Percentiles rank a stretch among this genome's conserved stretches.
Conservation (phyloP, 202 grass and related monocot genomes). For the Eragrostis tef region DNA sequence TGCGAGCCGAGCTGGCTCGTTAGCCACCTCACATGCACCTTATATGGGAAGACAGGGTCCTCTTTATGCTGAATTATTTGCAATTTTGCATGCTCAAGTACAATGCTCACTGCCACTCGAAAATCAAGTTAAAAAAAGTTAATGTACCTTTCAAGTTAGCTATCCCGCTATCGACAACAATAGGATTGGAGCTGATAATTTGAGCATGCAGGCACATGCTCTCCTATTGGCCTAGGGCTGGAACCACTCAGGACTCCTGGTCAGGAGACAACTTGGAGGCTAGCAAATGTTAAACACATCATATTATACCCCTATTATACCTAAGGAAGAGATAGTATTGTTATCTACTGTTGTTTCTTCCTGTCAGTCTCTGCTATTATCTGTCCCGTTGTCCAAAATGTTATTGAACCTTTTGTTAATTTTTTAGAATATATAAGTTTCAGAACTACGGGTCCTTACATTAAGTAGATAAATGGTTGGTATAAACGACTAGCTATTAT, state of each 20-base stretch:
- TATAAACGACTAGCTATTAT: too few species aligned
- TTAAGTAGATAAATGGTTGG: too few species aligned
- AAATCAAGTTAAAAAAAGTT: conserved; percentile 26
- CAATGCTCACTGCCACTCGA: conserved; percentile 22
- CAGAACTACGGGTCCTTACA: too few species aligned
- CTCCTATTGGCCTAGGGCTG: conserved; percentile 17
- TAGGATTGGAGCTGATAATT: conserved; percentile 4
- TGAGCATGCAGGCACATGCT: conserved; percentile 6
- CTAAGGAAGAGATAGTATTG: too few species aligned
- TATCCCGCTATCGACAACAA: conserved; percentile 10
- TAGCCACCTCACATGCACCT: conserved; percentile 42
- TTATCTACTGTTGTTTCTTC: not conserved
- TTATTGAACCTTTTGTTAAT: too few species aligned
- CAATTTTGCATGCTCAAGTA: conserved; percentile 37
- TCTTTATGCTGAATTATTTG: conserved; percentile 31
- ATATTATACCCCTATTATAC: too few species aligned
- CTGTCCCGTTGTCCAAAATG: too few species aligned
- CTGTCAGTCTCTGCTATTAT: not conserved
- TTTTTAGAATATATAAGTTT: too few species aligned
- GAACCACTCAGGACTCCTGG: conserved; percentile 28
- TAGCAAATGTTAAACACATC: not conserved
- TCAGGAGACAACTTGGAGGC: conserved; percentile 41
- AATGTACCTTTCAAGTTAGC: conserved; percentile 34
- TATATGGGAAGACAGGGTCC: conserved; percentile 12
- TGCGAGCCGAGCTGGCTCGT: too few species aligned